Evolutionary conservation across 2,329 filamentous ascomycete species (phyloP).

Genomic region (Juglanconis sp.): DNA sequence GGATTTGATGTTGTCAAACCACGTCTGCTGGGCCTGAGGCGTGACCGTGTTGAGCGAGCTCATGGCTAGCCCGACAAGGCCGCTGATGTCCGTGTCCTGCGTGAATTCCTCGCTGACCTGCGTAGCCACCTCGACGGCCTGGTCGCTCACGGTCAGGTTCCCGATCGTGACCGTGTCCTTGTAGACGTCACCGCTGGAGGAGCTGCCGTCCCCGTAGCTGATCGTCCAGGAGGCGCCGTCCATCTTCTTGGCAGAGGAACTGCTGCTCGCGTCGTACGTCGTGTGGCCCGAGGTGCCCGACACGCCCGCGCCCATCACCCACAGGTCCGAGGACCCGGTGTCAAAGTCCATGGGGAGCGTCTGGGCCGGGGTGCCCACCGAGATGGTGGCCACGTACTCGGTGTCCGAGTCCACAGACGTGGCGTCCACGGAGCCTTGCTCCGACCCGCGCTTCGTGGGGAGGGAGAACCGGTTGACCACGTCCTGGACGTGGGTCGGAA

Average conservation of each 20-base stretch:
- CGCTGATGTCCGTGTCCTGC: conserved; percentile 22
- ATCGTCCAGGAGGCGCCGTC: conserved; percentile 27
- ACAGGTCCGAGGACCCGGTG: conserved; percentile 42
- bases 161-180: conserved; percentile 27
- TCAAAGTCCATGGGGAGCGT: conserved; percentile 43
- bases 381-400: conserved; percentile 14
- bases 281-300: conserved; percentile 22
- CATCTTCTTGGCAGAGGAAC: conserved; percentile 22
- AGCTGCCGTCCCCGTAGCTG: conserved; percentile 28
- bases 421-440: conserved; percentile 10
- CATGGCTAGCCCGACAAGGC: conserved; percentile 28
- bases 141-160: conserved; percentile 24
- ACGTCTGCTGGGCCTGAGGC: conserved; percentile 28
- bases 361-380: conserved; percentile 27
- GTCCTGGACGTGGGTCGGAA: conserved; percentile 14
- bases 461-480: conserved; percentile 17
- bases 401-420: conserved; percentile 4
- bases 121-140: conserved; percentile 30
- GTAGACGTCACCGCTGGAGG: conserved; percentile 27
- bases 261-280: conserved; percentile 25
- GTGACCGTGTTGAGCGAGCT: conserved; percentile 28
- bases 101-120: conserved; percentile 26
- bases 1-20: conserved; percentile 34
- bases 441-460: conserved; percentile 7
- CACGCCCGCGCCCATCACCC: conserved; percentile 25